Evolutionary conservation across 2,329 filamentous ascomycete species (phyloP), one percentile per base, ranked within the genome.

Genomic region (Penicillium digitatum): DNA sequence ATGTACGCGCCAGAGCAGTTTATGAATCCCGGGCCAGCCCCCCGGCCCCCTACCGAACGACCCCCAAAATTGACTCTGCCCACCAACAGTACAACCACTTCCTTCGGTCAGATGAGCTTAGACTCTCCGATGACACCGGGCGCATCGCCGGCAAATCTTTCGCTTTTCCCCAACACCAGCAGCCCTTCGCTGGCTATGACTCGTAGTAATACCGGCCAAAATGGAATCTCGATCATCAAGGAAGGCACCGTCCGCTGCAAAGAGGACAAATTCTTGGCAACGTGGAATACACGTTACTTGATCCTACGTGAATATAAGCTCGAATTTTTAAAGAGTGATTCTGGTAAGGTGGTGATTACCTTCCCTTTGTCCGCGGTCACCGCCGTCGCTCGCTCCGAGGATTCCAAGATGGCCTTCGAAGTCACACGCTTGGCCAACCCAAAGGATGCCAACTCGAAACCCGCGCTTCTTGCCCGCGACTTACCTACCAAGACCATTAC

Each of bases 21-120:
- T 78, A 95, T 97, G 89, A 97, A 97, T 75, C 91, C 94, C 59
- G 91, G 94, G 62, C 93, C 94, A 66, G 93, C 94, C 64, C 94
- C 94, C 62, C 87, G 89, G 67, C 93, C 94, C 58, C 94, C 93
- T 20, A 87, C 83, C 57, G 89, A 94, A 69, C 85, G 89, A 67
- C 89, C 52, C 29, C 52, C 91, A 58, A 87, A 89, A 69, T 84
- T 96, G 63, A 86, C 87, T 66, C 81, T 95, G 57, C 39, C 91
- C 87, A 58, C 88, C 84, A 70, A 83, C 85, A 59, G 79, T 66
- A 89, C 86, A 71, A 79, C 71, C 24, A 90, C 93, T 79, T 87
- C 87, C 56, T 78, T 78, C 55, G 69, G 68, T 47, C 88, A 87
- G 67, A 84, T 93, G 80, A 87, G 82, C 68, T 80, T 94, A 62